Evolutionary conservation across 257 asterid species (phyloP).

Genomic region (Solanum phureja): DNA sequence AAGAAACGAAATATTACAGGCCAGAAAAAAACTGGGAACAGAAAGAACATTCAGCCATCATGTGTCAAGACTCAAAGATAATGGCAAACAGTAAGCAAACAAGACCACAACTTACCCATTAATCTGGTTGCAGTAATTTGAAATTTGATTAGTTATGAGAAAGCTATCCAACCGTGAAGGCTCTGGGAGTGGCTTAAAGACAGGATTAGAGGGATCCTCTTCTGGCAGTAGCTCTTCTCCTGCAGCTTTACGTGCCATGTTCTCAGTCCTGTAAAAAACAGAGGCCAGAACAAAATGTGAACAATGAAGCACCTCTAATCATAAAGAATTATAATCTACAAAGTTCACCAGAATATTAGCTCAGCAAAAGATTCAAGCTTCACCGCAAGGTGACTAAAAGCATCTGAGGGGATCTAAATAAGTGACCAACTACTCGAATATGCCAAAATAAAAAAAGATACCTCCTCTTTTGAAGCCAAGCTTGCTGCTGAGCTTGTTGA

Average conservation of each 20-base stretch:
- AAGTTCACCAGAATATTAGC: neutral
- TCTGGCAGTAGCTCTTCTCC: slow-evolving; percentile 97
- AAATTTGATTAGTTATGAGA: slow-evolving; percentile 75
- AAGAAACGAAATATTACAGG: neutral
- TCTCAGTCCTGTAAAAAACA: slow-evolving; percentile 54
- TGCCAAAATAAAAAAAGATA: slow-evolving; percentile 8
- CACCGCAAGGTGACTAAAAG: neutral
- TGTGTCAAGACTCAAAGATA: neutral
- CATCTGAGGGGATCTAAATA: neutral
- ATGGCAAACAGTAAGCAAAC: neutral
- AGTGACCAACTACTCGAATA: neutral
- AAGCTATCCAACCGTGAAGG: slow-evolving; percentile 94
- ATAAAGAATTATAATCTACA: neutral
- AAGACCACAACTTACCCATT: slow-evolving; percentile 51
- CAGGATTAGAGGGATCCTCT: slow-evolving; percentile 85
- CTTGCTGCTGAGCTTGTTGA: slow-evolving; percentile 93
- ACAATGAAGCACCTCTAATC: neutral
- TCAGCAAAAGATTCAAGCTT: neutral
- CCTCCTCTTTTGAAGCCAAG: slow-evolving; percentile 98
- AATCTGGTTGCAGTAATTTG: slow-evolving; percentile 94
- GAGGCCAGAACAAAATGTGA: neutral
- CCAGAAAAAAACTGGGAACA: neutral
- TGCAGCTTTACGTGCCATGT: slow-evolving; percentile 59
- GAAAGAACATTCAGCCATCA: neutral
- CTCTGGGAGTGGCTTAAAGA: slow-evolving; percentile 89